Evolutionary conservation across 495 filamentous ascomycete genomes (phyloP), one percentile per base, ranked within the genome.

Genomic region (Patellaria atrata): DNA sequence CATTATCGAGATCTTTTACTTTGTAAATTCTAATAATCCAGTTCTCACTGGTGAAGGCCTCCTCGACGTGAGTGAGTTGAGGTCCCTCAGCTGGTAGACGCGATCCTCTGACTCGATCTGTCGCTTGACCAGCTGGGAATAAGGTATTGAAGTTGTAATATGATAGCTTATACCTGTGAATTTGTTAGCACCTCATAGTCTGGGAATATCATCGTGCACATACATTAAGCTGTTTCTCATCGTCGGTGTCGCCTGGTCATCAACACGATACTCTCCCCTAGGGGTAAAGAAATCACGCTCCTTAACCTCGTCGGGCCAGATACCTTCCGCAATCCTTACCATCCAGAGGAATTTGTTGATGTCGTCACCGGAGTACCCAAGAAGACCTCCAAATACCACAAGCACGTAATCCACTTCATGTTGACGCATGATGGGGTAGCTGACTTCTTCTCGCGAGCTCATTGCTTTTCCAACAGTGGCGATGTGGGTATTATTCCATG

Each of bases 301-400:
- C 60, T 82, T 94, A 45, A 99, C 79, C 70, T 99, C 85, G 43
- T 96, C 82, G 13, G 91, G 91, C 91, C 91, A 99, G 60, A 99
- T 93, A 44, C 91, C 91, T 59, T 96, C 91, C 24, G 91, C 89
- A 45, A 99, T 99, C 53, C 91, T 74, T 35, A 99, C 89, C 91
- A 99, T 99, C 91, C 91, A 99, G 38, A 99, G 62, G 68, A 99
- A 99, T 63, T 99, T 99, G 65, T 99, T 99, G 68, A 99, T 92
- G 52, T 99, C 91, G 51, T 99, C 91, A 30, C 91, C 91, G n/a
- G 85, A 94, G 63, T 99, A 99, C 38, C 91, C 91, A 14, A 99
- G 64, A 30, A 99, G 69, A 45, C 83, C 91, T 50, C 91, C 91
- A 52, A 96, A 99, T 35, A 99, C 92, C 17, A 99, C 75, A 30